These are phyloP conservation scores for Cercophora samala DNA, from an alignment of 495 filamentous ascomycete genomes.

Conservation along the genomic window DNA sequence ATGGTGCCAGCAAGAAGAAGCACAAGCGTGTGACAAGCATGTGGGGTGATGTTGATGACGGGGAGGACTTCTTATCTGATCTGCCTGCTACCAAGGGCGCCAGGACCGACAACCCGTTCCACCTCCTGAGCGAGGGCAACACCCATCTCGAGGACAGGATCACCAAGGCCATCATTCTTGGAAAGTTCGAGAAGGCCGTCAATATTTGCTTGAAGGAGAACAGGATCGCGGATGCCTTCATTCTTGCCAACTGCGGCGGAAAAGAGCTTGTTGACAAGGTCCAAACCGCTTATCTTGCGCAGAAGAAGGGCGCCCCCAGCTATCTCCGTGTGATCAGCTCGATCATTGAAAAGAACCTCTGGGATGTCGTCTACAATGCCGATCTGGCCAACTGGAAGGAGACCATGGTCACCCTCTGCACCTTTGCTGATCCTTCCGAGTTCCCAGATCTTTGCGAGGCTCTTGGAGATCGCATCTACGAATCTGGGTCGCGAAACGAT, in stretches of 20 bases:
- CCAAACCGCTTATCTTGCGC: constrained; percentile 83
- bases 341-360: constrained; percentile 92
- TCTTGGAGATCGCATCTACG: constrained; percentile 84
- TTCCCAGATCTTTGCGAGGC: constrained; percentile 97
- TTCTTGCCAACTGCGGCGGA: constrained; percentile 95
- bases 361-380: constrained; percentile 97
- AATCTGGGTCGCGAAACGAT: constrained; percentile 72
- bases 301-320: constrained; percentile 77
- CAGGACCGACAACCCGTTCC: constrained; percentile 51
- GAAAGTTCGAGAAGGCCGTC: constrained; percentile 86
- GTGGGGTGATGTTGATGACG: constrained; percentile 65
- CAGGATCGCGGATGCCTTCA: constrained; percentile 92
- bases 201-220: constrained; percentile 83
- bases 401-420: constrained; percentile 91
- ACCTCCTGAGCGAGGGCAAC: constrained; percentile 73
- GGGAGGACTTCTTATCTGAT: constrained; percentile 82
- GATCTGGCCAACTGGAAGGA: constrained; percentile 93
- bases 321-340: constrained; percentile 89
- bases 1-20: constrained; percentile 37
- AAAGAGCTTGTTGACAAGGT: constrained; percentile 92
- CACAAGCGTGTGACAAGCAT: constrained; percentile 37
- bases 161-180: constrained; percentile 81
- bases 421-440: constrained; percentile 83
- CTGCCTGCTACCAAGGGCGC: constrained; percentile 51
- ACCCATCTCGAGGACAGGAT: constrained; percentile 80